Evolutionary conservation across 1,139 yeast genomes (phyloP).

Genomic region (Yamadazyma buinensis): DNA sequence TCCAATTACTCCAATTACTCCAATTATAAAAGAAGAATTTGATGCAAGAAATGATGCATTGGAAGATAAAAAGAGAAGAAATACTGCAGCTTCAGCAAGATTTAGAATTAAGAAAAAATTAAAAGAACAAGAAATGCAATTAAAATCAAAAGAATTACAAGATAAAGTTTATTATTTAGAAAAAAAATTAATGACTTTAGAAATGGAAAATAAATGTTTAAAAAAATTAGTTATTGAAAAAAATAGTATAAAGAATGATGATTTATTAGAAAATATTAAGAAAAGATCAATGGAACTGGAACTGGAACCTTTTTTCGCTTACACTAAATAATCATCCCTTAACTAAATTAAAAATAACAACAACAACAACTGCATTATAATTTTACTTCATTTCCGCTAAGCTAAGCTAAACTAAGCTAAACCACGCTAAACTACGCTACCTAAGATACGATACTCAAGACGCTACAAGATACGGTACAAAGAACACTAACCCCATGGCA

Average conservation of each 20-base stretch:
- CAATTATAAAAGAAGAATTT: background rate
- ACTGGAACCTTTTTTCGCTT: conserved; percentile 28
- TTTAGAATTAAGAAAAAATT: conserved; percentile 77
- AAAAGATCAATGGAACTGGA: conserved; percentile 36
- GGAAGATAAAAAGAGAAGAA: conserved; percentile 62
- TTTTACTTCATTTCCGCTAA: too few relatives aligned
- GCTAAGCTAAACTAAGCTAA: too few relatives aligned
- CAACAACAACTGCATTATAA: too few relatives aligned
- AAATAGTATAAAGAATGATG: conserved; percentile 41
- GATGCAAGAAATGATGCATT: conserved; percentile 7
- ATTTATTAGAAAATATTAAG: conserved; percentile 39
- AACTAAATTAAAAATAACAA: background rate
- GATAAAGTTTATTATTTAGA: conserved; percentile 61
- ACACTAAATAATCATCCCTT: conserved; percentile 23
- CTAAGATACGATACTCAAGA: too few relatives aligned
- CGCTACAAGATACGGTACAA: too few relatives aligned
- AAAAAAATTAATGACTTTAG: conserved; percentile 53
- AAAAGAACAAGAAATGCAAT: conserved; percentile 83
- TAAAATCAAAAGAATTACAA: conserved; percentile 56
- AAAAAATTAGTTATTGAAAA: conserved; percentile 63
- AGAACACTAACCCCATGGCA: too few relatives aligned
- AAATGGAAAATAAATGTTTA: conserved; percentile 57
- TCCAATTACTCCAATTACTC: background rate
- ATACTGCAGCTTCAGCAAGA: conserved; percentile 79
- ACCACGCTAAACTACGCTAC: too few relatives aligned